Percentiles rank a stretch among this genome's conserved stretches.
phyloP scores from a whole-genome alignment of 164 flowering plant species.

The grape (Vitis vinifera) region ASM3070453v1 NC_081814.1:16813001-16813500 shows the following conservation, averaged over 20 bases:
- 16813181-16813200: slow-evolving; percentile 62
- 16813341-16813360: background rate
- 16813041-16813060: slow-evolving; percentile 24
- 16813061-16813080: slow-evolving; percentile 65
- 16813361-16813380: background rate
- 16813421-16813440: background rate
- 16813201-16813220: slow-evolving; percentile 68
- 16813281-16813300: background rate
- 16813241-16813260: background rate
- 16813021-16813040: slow-evolving; percentile 25
- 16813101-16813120: slow-evolving; percentile 47
- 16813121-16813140: slow-evolving; percentile 42
- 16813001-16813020: slow-evolving; percentile 33
- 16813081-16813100: slow-evolving; percentile 45
- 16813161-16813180: slow-evolving; percentile 44
- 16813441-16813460: background rate
- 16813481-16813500: background rate
- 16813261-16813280: too few relatives aligned
- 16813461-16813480: background rate
- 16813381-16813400: background rate
- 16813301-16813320: too few relatives aligned
- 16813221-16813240: slow-evolving; percentile 49
- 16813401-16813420: background rate
- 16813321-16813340: background rate
- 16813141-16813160: slow-evolving; percentile 45